phyloP scores from a whole-genome alignment of 2,329 filamentous ascomycete genomes.

The Trichoderma sp. region DNA sequence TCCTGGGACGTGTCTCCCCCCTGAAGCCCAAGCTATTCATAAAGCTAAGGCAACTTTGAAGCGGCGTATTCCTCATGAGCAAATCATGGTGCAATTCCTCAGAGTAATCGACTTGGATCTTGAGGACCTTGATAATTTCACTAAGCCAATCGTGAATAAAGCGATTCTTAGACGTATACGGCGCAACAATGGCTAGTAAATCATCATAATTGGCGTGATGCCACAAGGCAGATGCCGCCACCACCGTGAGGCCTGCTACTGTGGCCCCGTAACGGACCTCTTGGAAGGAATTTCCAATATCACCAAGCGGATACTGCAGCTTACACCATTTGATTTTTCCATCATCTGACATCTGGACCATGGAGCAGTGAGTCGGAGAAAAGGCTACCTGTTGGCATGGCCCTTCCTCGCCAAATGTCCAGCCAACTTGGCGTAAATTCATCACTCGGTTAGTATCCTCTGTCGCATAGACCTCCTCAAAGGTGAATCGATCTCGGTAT shows the following conservation, averaged over 20 bases:
- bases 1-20: constrained; percentile 58
- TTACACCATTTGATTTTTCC: constrained; percentile 58
- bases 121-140: constrained; percentile 66
- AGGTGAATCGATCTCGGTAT: constrained; percentile 71
- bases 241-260: constrained; percentile 58
- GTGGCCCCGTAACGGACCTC: constrained; percentile 55
- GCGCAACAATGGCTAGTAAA: constrained; percentile 65
- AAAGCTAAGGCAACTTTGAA: constrained; percentile 75
- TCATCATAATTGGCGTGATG: constrained; percentile 61
- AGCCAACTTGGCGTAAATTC: constrained; percentile 73
- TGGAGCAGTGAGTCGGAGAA: constrained; percentile 58
- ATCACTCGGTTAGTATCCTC: constrained; percentile 63
- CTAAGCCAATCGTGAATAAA: constrained; percentile 61
- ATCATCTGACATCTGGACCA: constrained; percentile 57
- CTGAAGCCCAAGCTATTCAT: constrained; percentile 74
- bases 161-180: constrained; percentile 37
- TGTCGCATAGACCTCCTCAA: constrained; percentile 65
- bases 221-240: constrained; percentile 45
- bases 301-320: constrained; percentile 48
- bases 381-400: constrained; percentile 61
- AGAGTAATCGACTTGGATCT: constrained; percentile 76
- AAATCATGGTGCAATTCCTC: constrained; percentile 69
- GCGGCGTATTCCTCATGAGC: constrained; percentile 66
- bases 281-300: constrained; percentile 47
- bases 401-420: constrained; percentile 63